These are phyloP conservation scores for Dictyostelium citrinum DNA, from an alignment of 78 protist species.

Conservation along the genomic window DNA sequence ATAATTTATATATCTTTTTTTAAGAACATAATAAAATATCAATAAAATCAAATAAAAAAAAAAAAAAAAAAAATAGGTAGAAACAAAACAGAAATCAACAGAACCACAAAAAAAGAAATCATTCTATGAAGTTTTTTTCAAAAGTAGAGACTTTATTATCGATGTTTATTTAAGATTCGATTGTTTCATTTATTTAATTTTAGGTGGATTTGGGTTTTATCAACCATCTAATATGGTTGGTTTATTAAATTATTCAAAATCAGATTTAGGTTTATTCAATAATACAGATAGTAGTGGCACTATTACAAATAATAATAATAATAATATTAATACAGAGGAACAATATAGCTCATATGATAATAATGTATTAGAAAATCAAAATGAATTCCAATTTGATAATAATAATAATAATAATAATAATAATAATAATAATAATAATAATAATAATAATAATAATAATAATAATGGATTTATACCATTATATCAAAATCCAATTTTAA, in stretches of 20 bases:
- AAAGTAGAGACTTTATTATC: not conserved
- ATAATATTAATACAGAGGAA: not conserved
- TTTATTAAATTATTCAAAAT: not conserved
- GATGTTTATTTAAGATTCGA: constrained; percentile 53
- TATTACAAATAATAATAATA: not conserved
- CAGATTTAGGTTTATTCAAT: not conserved
- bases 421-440: not conserved
- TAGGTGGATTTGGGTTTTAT: constrained; percentile 5
- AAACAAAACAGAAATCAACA: not conserved
- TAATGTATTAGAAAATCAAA: not conserved
- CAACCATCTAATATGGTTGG: not conserved
- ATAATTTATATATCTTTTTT: no score
- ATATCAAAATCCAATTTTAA: not conserved
- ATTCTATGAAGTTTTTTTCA: not conserved
- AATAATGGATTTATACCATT: not conserved
- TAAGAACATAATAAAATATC: no score
- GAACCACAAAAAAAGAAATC: not conserved
- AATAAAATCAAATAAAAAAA: not conserved
- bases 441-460: not conserved
- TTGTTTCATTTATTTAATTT: constrained; percentile 1
- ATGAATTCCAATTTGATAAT: not conserved
- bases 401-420: not conserved
- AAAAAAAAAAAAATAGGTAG: not conserved
- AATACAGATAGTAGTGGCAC: not conserved
- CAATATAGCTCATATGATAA: not conserved